Percentiles rank a stretch among this genome's conserved stretches.
These are phyloP conservation scores for Penicillium samsonianum DNA, from an alignment of 495 filamentous ascomycete species.

Conservation along the genomic window DNA sequence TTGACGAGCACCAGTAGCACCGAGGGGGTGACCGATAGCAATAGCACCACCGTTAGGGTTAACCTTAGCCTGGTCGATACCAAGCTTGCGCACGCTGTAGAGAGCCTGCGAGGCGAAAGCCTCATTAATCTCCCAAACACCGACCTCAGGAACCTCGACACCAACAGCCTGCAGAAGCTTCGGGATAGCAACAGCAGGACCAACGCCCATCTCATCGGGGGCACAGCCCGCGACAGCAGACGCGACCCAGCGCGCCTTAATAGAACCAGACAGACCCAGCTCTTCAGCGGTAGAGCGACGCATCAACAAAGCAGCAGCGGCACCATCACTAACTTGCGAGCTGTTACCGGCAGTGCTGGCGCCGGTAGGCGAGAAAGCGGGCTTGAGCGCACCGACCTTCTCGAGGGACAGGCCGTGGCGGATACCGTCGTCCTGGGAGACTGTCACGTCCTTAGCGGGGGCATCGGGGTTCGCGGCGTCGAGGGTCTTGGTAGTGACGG, in stretches of 20 bases:
- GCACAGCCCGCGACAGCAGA: constrained; percentile 71
- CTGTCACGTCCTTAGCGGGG: constrained; percentile 58
- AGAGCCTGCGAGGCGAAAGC: constrained; percentile 89
- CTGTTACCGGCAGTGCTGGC: constrained; percentile 85
- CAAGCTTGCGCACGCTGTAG: constrained; percentile 75
- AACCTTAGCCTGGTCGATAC: constrained; percentile 66
- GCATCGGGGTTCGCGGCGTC: constrained; percentile 60
- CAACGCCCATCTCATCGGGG: constrained; percentile 93
- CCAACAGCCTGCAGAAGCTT: constrained; percentile 69
- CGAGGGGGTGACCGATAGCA: constrained; percentile 90
- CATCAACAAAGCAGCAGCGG: constrained; percentile 80
- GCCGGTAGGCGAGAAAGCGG: constrained; percentile 74
- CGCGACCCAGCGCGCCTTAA: constrained; percentile 79
- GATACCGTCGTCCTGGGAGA: constrained; percentile 81
- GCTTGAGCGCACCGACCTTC: constrained; percentile 75
- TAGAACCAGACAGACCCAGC: constrained; percentile 65
- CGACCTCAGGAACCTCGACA: constrained; percentile 65
- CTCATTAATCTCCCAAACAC: constrained; percentile 96
- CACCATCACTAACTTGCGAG: constrained; percentile 83
- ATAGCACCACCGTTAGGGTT: constrained; percentile 95
- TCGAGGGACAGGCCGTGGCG: constrained; percentile 64
- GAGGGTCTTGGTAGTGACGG: constrained; percentile 63
- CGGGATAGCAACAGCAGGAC: constrained; percentile 82
- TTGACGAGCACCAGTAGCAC: constrained; percentile 85
- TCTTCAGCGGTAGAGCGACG: constrained; percentile 75